Evolutionary conservation across 1,284 basidiomycete genomes (phyloP), one percentile per base, ranked within the genome.

Genomic region (Apiotrichum domesticum): DNA sequence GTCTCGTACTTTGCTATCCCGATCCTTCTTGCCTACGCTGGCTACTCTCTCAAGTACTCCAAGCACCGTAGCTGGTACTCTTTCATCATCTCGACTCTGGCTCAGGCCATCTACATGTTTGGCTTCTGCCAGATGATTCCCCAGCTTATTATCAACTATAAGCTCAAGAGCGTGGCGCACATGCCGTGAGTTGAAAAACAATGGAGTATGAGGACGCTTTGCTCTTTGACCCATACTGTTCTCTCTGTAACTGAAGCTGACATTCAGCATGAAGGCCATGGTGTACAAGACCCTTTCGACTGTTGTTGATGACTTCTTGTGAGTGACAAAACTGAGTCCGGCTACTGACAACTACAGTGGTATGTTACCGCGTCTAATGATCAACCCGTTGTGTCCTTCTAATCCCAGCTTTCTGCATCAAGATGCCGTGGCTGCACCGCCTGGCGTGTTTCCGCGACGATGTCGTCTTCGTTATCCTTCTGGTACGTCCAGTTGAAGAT

Each of bases 71-170:
- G 90, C 51, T 97, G 93, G 93, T 98, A 96, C 77, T 90, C 87
- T 65, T 98, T 96, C 76, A 81, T 90, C 59, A 91, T 98, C 57
- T 86, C 88, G 3, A 78, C 78, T 8, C 69, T 77, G 21, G 76
- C 77, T 4, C 74, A 76, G 62, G 73, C 73, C 6, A 74, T 75
- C 61, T 75, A 76, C 68, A 92, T 92, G 85, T 97, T 97, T 74
- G 95, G 95, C 62, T 98, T 98, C 76, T 92, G 94, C 43, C 91
- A 95, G 80, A 82, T 96, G 41, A 79, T 96, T 53, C 93, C 93
- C 44, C 91, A 95, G 75, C 77, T 96, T 44, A 75, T 76, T 70
- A 92, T 94, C 80, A 95, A 97, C 79, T 96, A 95, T 80, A 95
- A 96, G 76, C 82, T 95, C 61, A 94, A 94, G 87, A 86, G 77